phyloP scores from a whole-genome alignment of 176 grass and related monocot genomes.

The Zoysia japonica region DNA sequence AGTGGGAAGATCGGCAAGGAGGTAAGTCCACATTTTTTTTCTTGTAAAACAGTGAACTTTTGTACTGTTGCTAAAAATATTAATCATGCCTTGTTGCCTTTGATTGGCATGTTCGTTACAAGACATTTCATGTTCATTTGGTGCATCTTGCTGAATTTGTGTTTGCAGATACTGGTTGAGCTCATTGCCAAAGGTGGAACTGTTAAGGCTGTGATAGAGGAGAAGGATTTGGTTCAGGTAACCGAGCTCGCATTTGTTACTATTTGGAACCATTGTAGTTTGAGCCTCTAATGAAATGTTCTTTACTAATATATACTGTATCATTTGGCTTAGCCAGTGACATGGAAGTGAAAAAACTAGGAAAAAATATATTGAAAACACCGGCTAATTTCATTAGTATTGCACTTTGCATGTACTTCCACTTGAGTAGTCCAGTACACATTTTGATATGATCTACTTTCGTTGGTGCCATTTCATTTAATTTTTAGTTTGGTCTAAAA shows the following conservation, averaged over 20 bases:
- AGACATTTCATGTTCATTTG: conserved; percentile 4
- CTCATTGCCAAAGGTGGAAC: conserved; percentile 82
- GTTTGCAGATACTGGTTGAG: conserved; percentile 69
- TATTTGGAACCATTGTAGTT: conserved; percentile 6
- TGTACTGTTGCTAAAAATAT: neutral
- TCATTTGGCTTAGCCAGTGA: neutral
- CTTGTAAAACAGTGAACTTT: conserved; percentile 2
- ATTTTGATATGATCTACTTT: neutral
- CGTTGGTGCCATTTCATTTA: conserved; percentile 14
- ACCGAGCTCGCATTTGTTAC: conserved; percentile 21
- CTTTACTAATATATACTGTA: neutral
- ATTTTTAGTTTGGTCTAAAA: conserved; percentile 30
- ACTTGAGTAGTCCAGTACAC: neutral
- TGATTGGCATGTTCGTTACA: neutral
- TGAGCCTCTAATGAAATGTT: neutral
- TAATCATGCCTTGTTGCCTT: neutral
- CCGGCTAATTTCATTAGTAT: conserved; percentile 2
- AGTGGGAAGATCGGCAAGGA: conserved; percentile 98
- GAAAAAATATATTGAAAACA: neutral
- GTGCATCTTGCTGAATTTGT: conserved; percentile 14
- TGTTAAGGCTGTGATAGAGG: conserved; percentile 76
- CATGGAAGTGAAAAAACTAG: neutral
- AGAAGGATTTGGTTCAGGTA: conserved; percentile 97
- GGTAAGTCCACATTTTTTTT: conserved; percentile 40
- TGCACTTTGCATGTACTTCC: neutral